Conservation (phyloP, 768 basidiomycete species). For the Wakefieldia striispora region DNA sequence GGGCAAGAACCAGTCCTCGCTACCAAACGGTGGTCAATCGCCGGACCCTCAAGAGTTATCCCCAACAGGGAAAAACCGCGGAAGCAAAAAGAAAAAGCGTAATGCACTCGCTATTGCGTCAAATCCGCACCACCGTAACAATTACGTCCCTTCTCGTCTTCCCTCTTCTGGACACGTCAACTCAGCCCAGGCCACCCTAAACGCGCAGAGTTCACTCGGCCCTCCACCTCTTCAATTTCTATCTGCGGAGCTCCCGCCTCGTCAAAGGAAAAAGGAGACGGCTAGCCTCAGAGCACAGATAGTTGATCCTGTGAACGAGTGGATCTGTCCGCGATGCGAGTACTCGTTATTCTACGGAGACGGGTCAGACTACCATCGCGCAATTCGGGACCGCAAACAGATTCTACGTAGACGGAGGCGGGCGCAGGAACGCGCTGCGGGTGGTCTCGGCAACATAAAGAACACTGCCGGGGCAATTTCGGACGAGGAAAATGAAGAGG, state of each 20-base stretch:
- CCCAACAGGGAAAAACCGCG: conserved; percentile 27
- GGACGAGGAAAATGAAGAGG: conserved; percentile 26
- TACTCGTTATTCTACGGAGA: conserved; percentile 91
- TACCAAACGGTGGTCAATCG: conserved; percentile 33
- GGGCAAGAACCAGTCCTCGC: conserved; percentile 36
- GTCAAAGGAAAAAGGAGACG: conserved; percentile 30
- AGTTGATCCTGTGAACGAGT: conserved; percentile 74
- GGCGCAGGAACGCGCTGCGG: conserved; percentile 66
- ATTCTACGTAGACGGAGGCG: conserved; percentile 67
- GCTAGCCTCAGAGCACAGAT: conserved; percentile 35
- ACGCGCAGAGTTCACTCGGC: conserved; percentile 50
- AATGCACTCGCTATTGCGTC: conserved; percentile 88
- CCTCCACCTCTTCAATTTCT: conserved; percentile 67
- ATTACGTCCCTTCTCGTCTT: conserved; percentile 86
- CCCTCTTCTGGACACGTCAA: conserved; percentile 47
- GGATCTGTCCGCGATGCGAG: conserved; percentile 94
- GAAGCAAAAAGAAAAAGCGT: conserved; percentile 89
- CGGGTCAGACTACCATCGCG: conserved; percentile 59
- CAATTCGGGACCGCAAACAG: conserved; percentile 73
- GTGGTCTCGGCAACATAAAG: conserved; percentile 27
- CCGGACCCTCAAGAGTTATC: conserved; percentile 41
- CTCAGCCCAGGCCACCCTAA: conserved; percentile 38
- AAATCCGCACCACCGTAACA: conserved; percentile 93
- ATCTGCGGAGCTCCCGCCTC: conserved; percentile 62
- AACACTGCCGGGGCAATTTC: conserved; percentile 15